These are phyloP conservation scores for Penicillium crustosum DNA, from an alignment of 2,329 filamentous ascomycete species.

Conservation along the genomic window DNA sequence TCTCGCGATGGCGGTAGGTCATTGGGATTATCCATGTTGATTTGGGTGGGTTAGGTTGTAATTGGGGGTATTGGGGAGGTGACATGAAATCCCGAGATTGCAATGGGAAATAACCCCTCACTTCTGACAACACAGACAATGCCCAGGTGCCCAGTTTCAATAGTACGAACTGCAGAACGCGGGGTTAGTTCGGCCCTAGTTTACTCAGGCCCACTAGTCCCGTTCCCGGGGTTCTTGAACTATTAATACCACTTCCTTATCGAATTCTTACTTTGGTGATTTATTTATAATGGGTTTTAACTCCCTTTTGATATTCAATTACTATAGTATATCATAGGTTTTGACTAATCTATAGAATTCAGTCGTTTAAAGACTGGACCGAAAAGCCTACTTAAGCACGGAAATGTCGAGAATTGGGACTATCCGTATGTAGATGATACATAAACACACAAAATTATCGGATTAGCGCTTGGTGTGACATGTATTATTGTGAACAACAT, in stretches of 20 bases:
- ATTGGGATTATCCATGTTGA: neutral
- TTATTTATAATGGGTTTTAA: fast-evolving
- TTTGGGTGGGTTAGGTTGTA: neutral
- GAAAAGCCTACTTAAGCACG: neutral
- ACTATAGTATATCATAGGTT: neutral
- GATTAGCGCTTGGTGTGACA: neutral
- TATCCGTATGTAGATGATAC: too few relatives aligned
- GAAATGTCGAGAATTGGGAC: too few relatives aligned
- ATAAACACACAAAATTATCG: too few relatives aligned
- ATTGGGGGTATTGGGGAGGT: neutral
- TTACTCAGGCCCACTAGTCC: neutral
- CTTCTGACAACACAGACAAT: neutral
- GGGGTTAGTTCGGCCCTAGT: neutral
- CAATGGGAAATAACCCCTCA: neutral
- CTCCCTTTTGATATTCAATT: neutral
- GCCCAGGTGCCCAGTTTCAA: too few relatives aligned
- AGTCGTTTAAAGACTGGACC: neutral
- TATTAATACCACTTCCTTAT: neutral
- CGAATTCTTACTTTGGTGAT: neutral
- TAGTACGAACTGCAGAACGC: neutral
- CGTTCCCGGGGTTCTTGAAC: neutral
- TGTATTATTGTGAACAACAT: too few relatives aligned
- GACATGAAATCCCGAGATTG: neutral
- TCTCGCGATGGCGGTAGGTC: slow-evolving; percentile 36
- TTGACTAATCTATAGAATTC: neutral